Percentiles rank a stretch among this genome's conserved stretches.
Evolutionary conservation across 2,329 filamentous ascomycete genomes (phyloP).

Genomic region (Leptographium radiaticola): DNA sequence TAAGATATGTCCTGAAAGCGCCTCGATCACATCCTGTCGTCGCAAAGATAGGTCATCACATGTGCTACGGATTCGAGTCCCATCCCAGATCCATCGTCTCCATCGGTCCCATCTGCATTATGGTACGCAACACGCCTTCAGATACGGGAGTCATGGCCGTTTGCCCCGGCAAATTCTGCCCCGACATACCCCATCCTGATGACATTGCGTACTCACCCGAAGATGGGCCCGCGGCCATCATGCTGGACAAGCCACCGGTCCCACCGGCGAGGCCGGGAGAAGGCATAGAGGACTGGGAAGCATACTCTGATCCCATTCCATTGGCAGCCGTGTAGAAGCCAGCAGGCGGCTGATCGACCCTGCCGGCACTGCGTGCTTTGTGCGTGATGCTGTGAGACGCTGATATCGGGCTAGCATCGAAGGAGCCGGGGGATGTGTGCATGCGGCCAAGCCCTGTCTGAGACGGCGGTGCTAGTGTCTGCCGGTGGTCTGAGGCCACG

Average conservation of each 20-base stretch:
- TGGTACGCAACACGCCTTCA: conserved; percentile 41
- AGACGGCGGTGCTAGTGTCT: conserved; percentile 13
- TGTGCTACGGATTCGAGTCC: conserved; percentile 21
- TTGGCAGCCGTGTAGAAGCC: conserved; percentile 25
- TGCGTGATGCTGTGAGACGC: neutral
- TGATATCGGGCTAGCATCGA: conserved; percentile 27
- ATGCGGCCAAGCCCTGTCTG: conserved; percentile 9
- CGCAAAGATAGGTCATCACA: neutral
- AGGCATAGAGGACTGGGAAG: neutral
- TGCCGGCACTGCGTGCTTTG: conserved; percentile 3
- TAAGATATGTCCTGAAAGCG: neutral
- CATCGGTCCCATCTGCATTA: conserved; percentile 47
- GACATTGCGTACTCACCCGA: conserved; percentile 26
- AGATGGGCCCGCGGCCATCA: conserved; percentile 19
- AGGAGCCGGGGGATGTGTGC: conserved; percentile 26
- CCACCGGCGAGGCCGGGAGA: neutral
- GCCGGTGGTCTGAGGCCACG: conserved; percentile 29
- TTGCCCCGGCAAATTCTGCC: conserved; percentile 26
- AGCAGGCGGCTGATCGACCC: conserved; percentile 20
- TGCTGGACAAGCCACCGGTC: neutral
- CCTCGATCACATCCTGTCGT: neutral
- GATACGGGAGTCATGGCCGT: conserved; percentile 40
- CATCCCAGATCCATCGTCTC: conserved; percentile 44
- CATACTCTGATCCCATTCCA: conserved; percentile 15
- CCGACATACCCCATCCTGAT: conserved; percentile 29